These are phyloP conservation scores for Salix viminalis DNA, from an alignment of 345 rosid species.

Conservation along the genomic window DNA sequence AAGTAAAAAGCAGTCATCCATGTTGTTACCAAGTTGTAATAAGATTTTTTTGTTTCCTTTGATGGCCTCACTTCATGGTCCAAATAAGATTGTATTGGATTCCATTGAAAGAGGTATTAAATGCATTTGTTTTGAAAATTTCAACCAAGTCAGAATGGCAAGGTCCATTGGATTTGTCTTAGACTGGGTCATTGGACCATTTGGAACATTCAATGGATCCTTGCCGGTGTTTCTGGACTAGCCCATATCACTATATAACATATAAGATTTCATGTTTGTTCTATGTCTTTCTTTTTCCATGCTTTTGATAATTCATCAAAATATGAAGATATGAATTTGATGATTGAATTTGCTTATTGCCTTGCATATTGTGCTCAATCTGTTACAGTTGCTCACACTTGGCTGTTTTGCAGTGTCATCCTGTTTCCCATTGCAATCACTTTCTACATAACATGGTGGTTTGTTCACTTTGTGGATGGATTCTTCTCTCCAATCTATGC, in stretches of 20 bases:
- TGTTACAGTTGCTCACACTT: conserved; percentile 20
- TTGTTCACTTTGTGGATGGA: conserved; percentile 95
- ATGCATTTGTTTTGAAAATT: no score
- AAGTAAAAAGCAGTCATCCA: no score
- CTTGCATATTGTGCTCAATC: conserved; percentile 6
- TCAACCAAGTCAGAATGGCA: no score
- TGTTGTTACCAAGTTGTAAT: no score
- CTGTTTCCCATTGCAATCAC: conserved; percentile 90
- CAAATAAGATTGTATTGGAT: no score
- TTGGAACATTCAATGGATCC: no score
- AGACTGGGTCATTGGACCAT: no score
- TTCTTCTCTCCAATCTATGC: conserved; percentile 95
- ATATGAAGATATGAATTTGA: neutral
- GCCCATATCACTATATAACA: neutral
- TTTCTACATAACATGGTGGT: conserved; percentile 99
- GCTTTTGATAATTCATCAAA: neutral
- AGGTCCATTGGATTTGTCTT: no score
- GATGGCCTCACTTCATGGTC: no score
- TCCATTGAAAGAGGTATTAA: no score
- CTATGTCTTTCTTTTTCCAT: neutral
- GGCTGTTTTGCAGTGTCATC: conserved; percentile 70
- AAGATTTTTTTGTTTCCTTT: no score
- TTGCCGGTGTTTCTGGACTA: no score
- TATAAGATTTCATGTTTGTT: neutral
- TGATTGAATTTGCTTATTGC: neutral